Conservation (phyloP, 805 yeast genomes). For the Wickerhamiella sergipiensis region DNA sequence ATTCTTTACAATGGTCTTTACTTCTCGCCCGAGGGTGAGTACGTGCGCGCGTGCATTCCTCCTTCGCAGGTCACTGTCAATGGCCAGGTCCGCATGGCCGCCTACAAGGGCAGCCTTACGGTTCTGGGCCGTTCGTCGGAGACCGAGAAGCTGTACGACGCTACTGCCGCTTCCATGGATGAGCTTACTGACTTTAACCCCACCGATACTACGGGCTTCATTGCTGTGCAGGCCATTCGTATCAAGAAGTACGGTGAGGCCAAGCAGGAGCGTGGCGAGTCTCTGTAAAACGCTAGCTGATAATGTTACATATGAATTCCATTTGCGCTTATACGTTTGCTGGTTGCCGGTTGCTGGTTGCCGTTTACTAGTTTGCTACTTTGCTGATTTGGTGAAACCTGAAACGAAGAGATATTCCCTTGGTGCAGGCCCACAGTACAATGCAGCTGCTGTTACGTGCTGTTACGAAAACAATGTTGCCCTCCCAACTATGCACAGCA, state of each 20-base stretch:
- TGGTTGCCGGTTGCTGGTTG: too few relatives aligned
- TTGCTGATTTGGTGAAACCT: too few relatives aligned
- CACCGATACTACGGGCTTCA: slow-evolving; percentile 92
- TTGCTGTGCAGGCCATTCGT: slow-evolving; percentile 95
- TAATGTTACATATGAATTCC: too few relatives aligned
- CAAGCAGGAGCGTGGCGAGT: slow-evolving; percentile 64
- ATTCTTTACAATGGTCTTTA: slow-evolving; percentile 93
- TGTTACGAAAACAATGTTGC: neutral
- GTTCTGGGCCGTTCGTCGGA: slow-evolving; percentile 89
- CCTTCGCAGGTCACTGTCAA: slow-evolving; percentile 94
- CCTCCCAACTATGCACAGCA: neutral
- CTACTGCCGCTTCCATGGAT: slow-evolving; percentile 98
- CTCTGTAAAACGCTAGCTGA: neutral
- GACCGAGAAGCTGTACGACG: slow-evolving; percentile 94
- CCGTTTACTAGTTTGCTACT: too few relatives aligned
- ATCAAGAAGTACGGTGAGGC: slow-evolving; percentile 96
- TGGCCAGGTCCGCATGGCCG: slow-evolving; percentile 87
- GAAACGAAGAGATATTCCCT: too few relatives aligned
- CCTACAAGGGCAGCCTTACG: slow-evolving; percentile 77
- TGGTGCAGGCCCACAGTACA: too few relatives aligned
- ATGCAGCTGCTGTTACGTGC: too few relatives aligned
- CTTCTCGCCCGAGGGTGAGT: slow-evolving; percentile 97
- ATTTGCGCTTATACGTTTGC: too few relatives aligned
- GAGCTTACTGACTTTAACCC: slow-evolving; percentile 97
- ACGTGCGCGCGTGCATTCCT: slow-evolving; percentile 59